A percentile compares a stretch with the other conserved stretches of the same genome.
phyloP scores from a whole-genome alignment of 1,284 basidiomycete genomes.

The Termitomyces sp. region DNA sequence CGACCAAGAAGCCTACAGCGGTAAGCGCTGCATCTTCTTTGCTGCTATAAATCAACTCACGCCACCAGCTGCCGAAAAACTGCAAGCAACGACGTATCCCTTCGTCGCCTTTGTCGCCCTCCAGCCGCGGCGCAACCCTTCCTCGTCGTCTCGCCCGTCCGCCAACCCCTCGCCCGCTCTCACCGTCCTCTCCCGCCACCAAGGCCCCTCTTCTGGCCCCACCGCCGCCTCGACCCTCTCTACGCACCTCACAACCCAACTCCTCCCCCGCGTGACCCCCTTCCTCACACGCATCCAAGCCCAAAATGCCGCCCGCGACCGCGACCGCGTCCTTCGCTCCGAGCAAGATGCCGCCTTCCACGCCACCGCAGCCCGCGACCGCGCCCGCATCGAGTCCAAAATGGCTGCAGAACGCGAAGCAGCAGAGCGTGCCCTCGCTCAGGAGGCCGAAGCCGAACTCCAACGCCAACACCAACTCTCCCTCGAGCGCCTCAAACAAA shows the following conservation, averaged over 20 bases:
- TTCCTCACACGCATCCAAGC: constrained; percentile 61
- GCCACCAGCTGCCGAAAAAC: constrained; percentile 68
- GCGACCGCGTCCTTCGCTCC: constrained; percentile 66
- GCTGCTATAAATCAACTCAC: not conserved
- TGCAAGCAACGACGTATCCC: constrained; percentile 87
- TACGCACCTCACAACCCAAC: constrained; percentile 59
- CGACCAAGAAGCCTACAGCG: constrained; percentile 79
- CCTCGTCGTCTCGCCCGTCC: constrained; percentile 26
- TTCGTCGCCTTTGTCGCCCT: constrained; percentile 89
- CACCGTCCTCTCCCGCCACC: constrained; percentile 78
- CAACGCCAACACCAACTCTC: constrained; percentile 4
- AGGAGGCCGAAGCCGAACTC: constrained; percentile 20
- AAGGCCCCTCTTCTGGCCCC: constrained; percentile 50
- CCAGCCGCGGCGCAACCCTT: constrained; percentile 57
- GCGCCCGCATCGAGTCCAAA: constrained; percentile 55
- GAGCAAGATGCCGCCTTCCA: constrained; percentile 82
- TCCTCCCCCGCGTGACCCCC: constrained; percentile 76
- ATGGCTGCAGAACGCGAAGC: constrained; percentile 37
- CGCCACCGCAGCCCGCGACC: constrained; percentile 63
- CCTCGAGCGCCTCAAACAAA: constrained; percentile 25
- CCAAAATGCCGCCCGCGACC: constrained; percentile 44
- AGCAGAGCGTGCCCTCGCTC: constrained; percentile 11
- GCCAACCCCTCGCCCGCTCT: constrained; percentile 47
- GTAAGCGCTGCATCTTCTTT: constrained; percentile 37
- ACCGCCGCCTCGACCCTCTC: constrained; percentile 63